phyloP scores from a whole-genome alignment of 2,329 filamentous ascomycete genomes.

The Leptographium radiaticola region DNA sequence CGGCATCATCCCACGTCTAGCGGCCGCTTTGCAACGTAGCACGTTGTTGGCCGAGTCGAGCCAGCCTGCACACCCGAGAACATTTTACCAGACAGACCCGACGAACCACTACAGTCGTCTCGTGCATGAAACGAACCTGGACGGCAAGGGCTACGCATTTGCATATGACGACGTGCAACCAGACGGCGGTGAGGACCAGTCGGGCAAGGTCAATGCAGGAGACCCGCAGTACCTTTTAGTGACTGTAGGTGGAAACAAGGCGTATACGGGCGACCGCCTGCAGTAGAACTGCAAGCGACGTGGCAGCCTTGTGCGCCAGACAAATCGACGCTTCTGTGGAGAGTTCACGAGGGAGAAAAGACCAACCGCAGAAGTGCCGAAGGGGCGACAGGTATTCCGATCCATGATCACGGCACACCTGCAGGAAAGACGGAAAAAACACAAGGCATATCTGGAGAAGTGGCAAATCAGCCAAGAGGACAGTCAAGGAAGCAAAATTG shows the following conservation, averaged over 20 bases:
- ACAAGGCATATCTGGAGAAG: too few relatives aligned
- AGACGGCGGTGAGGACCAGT: constrained; percentile 36
- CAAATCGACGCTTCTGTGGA: too few relatives aligned
- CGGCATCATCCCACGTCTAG: constrained; percentile 35
- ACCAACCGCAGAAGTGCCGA: too few relatives aligned
- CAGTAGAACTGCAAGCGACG: not conserved
- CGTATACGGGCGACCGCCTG: constrained; percentile 14
- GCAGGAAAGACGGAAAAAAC: too few relatives aligned
- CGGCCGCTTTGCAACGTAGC: constrained; percentile 39
- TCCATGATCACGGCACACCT: too few relatives aligned
- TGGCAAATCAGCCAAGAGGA: too few relatives aligned
- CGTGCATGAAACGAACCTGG: constrained; percentile 39
- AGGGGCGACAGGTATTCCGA: too few relatives aligned
- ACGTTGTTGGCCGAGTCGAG: constrained; percentile 27
- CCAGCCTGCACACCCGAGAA: constrained; percentile 17
- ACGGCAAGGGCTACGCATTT: constrained; percentile 45
- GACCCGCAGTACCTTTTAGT: constrained; percentile 36
- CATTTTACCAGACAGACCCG: constrained; percentile 25
- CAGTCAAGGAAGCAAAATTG: too few relatives aligned
- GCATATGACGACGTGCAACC: constrained; percentile 48
- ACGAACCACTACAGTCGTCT: constrained; percentile 47
- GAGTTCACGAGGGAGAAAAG: too few relatives aligned
- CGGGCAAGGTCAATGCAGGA: constrained; percentile 39
- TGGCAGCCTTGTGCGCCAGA: not conserved
- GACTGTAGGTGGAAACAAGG: constrained; percentile 30